Evolutionary conservation across 2,329 filamentous ascomycete genomes (phyloP).

Genomic region (Ceratocystis albifundus): DNA sequence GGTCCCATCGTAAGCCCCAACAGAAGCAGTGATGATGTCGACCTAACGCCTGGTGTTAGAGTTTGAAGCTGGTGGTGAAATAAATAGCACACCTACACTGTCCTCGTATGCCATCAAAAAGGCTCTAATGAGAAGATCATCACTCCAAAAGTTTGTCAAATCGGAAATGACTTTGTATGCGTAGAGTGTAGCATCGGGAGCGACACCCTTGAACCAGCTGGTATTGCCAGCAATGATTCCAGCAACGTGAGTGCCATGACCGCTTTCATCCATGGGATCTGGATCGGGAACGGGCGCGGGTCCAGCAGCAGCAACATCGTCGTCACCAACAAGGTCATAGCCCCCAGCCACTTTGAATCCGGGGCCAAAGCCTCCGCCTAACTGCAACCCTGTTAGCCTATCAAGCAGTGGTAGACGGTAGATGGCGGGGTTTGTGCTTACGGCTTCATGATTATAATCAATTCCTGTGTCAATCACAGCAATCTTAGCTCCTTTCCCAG

Average conservation of each 20-base stretch:
- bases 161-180: constrained; percentile 21
- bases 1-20: constrained; percentile 33
- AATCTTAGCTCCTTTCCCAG: constrained; percentile 32
- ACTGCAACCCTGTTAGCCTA: constrained; percentile 25
- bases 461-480: constrained; percentile 35
- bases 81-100: constrained; percentile 26
- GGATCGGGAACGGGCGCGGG: background rate
- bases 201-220: constrained; percentile 25
- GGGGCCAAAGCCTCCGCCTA: constrained; percentile 32
- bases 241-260: constrained; percentile 32
- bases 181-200: constrained; percentile 25
- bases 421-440: background rate
- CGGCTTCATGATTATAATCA: constrained; percentile 31
- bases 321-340: constrained; percentile 31
- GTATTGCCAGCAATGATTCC: constrained; percentile 26
- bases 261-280: constrained; percentile 21
- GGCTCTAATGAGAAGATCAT: constrained; percentile 29
- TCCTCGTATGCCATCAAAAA: constrained; percentile 31
- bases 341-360: constrained; percentile 33
- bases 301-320: background rate
- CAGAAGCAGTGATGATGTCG: constrained; percentile 36
- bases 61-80: background rate
- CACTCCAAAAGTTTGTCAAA: background rate
- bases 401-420: background rate
- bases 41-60: constrained; percentile 3